These are phyloP conservation scores for Funneliformis geosporum DNA, from an alignment of 192 early-diverging fungal species.

Conservation along the genomic window DNA sequence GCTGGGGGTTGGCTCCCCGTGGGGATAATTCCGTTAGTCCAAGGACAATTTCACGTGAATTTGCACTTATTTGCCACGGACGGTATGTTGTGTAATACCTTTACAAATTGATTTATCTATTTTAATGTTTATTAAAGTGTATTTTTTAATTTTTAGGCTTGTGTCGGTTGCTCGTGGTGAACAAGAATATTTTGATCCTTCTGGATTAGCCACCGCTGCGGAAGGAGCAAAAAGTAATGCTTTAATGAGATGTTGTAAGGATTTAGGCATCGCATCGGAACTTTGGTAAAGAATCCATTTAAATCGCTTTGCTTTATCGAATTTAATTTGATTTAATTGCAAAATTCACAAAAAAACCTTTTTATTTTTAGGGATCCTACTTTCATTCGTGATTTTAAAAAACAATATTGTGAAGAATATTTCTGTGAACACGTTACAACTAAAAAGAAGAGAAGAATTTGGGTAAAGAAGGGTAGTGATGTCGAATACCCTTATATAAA, in stretches of 20 bases:
- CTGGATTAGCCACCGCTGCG: conserved; percentile 75
- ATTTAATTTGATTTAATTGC: not conserved
- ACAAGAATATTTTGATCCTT: conserved; percentile 84
- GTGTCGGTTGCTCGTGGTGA: conserved; percentile 93
- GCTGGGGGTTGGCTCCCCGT: conserved; percentile 85
- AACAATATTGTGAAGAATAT: conserved; percentile 73
- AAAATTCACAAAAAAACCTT: not conserved
- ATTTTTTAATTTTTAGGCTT: conserved; percentile 40
- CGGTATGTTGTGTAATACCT: conserved; percentile 47
- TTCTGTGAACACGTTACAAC: conserved; percentile 73
- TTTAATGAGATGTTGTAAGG: conserved; percentile 96
- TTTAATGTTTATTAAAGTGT: not conserved
- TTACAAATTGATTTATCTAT: not conserved
- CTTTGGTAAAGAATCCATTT: conserved; percentile 64
- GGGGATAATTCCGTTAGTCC: conserved; percentile 81
- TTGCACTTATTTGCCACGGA: conserved; percentile 84
- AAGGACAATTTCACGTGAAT: conserved; percentile 86
- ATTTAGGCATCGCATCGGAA: conserved; percentile 88
- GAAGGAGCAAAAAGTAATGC: conserved; percentile 93
- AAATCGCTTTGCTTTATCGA: not conserved
- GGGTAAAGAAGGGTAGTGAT: conserved; percentile 75
- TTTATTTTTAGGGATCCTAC: conserved; percentile 72
- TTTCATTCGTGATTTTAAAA: conserved; percentile 87
- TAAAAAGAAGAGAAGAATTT: conserved; percentile 80
- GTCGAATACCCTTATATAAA: conserved; percentile 61